phyloP scores from a whole-genome alignment of 2,329 filamentous ascomycete species.

The Colletotrichum liriopes region DNA sequence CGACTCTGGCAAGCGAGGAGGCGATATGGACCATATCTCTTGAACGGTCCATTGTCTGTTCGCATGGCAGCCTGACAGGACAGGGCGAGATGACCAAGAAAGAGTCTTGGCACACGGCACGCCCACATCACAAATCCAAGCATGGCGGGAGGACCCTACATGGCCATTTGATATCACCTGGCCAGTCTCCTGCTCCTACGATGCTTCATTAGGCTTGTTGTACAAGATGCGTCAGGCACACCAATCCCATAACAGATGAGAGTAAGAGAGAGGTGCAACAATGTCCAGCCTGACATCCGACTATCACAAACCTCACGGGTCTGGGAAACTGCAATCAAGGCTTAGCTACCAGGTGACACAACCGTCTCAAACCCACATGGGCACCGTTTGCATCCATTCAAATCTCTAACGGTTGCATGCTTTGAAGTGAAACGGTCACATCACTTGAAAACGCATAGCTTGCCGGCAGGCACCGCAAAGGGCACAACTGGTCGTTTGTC shows the following conservation, averaged over 20 bases:
- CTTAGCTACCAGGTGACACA: background rate
- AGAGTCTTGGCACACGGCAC: constrained; percentile 13
- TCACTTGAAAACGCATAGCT: background rate
- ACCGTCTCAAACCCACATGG: background rate
- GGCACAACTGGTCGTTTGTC: background rate
- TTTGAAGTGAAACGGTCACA: background rate
- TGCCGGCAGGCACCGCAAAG: background rate
- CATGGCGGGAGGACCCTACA: background rate
- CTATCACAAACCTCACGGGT: background rate
- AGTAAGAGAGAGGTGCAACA: background rate
- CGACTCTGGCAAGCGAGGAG: background rate
- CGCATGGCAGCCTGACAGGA: background rate
- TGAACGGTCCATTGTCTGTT: background rate
- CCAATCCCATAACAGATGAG: constrained; percentile 22
- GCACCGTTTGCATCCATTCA: background rate
- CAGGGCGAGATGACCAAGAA: background rate
- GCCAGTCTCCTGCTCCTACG: background rate
- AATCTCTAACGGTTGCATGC: background rate
- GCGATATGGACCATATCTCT: background rate
- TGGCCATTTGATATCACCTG: background rate
- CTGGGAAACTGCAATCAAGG: background rate
- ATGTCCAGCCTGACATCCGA: background rate
- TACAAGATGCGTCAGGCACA: constrained; percentile 33
- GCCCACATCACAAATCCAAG: background rate
- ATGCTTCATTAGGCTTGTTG: constrained; percentile 12